These are phyloP conservation scores for Coccomyxa sp. DNA, from an alignment of 139 green algal species.

Conservation along the genomic window DNA sequence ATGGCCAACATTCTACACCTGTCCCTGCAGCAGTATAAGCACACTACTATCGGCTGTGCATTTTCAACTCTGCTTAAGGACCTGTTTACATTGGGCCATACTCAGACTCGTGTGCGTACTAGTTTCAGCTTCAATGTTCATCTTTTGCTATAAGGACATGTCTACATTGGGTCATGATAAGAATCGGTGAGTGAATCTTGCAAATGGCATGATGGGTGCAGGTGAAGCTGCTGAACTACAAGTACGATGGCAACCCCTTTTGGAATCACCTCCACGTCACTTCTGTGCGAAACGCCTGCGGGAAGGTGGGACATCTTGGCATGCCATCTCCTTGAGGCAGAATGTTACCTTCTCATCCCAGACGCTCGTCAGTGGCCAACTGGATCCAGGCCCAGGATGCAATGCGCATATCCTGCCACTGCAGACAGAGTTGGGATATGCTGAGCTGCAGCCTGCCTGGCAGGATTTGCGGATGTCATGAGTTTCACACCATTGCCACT, in stretches of 20 bases:
- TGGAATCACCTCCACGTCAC: slow-evolving; percentile 63
- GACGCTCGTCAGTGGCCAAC: neutral
- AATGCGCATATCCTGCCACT: neutral
- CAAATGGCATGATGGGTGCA: neutral
- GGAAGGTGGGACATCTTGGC: slow-evolving; percentile 1
- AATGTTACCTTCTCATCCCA: neutral
- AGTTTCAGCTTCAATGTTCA: no score
- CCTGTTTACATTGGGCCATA: no score
- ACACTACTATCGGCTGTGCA: no score
- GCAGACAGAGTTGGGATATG: neutral
- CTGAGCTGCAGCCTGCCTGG: neutral
- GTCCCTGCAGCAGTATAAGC: no score
- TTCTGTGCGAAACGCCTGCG: slow-evolving; percentile 42
- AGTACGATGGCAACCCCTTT: slow-evolving; percentile 45
- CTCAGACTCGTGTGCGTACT: no score
- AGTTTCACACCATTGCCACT: neutral
- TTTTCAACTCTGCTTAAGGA: no score
- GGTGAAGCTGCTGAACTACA: slow-evolving; percentile 57
- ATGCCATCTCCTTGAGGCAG: neutral
- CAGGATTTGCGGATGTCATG: neutral
- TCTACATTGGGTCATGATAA: neutral
- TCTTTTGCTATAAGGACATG: no score
- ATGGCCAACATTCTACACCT: no score
- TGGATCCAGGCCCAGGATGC: neutral
- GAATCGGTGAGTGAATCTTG: no score